Conservation (phyloP, 768 basidiomycete species). For the Kwoniella bestiolae region DNA sequence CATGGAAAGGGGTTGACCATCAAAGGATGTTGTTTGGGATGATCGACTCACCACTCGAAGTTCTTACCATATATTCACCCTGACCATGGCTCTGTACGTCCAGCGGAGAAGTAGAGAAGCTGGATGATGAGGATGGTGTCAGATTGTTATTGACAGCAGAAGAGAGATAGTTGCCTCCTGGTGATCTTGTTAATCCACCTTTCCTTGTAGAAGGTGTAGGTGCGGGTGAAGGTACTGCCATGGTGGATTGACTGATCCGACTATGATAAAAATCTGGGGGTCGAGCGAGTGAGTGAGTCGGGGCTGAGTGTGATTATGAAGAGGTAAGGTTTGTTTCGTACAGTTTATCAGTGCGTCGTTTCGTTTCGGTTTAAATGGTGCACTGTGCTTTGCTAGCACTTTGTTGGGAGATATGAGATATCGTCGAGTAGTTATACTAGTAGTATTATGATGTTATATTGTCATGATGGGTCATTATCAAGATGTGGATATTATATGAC, state of each 20-base stretch:
- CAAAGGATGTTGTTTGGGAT: slow-evolving; percentile 5
- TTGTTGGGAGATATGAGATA: too few species aligned
- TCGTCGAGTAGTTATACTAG: too few species aligned
- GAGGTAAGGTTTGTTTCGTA: neutral
- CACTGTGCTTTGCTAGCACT: too few species aligned
- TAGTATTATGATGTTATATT: too few species aligned
- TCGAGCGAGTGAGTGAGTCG: neutral
- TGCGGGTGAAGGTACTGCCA: slow-evolving; percentile 8
- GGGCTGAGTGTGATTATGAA: neutral
- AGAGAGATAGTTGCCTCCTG: slow-evolving; percentile 24
- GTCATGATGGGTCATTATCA: neutral
- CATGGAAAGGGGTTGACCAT: neutral
- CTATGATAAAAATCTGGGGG: neutral
- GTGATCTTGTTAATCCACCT: slow-evolving; percentile 17
- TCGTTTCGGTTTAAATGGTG: neutral
- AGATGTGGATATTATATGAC: too few species aligned
- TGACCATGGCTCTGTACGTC: slow-evolving; percentile 1
- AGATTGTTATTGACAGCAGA: slow-evolving; percentile 3
- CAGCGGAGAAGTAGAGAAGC: neutral
- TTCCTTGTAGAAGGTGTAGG: neutral
- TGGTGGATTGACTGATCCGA: neutral
- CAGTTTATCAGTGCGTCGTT: slow-evolving; percentile 2
- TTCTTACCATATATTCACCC: slow-evolving; percentile 19
- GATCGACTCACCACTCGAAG: slow-evolving; percentile 23
- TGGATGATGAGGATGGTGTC: slow-evolving; percentile 6